Evolutionary conservation across 208 protist species (phyloP).

Genomic region (Acanthamoeba royreba): DNA sequence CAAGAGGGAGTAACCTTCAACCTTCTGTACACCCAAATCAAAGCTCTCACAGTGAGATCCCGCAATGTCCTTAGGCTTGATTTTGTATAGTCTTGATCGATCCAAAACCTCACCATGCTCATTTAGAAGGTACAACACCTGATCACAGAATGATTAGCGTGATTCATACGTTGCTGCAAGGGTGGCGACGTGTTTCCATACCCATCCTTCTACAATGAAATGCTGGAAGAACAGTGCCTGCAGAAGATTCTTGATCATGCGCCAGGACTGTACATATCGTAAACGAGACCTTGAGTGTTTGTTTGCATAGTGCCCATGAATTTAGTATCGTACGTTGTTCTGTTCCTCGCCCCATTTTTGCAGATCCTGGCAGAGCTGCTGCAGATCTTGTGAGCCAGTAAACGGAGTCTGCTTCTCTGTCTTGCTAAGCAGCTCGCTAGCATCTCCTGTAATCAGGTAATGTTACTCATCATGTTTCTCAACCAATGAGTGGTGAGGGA

Average conservation of each 20-base stretch:
- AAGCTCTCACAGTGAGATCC: neutral
- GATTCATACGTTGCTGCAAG: too few species aligned
- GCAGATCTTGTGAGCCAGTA: neutral
- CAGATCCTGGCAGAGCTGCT: neutral
- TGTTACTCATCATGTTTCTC: too few species aligned
- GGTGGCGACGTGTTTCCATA: neutral
- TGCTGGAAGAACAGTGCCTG: neutral
- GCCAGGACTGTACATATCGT: neutral
- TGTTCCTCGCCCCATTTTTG: neutral
- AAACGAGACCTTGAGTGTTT: too few species aligned
- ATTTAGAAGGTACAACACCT: neutral
- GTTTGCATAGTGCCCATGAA: too few species aligned
- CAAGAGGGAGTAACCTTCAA: neutral
- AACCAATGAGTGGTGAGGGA: too few species aligned
- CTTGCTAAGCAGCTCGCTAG: neutral
- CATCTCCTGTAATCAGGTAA: too few species aligned
- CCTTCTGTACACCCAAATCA: neutral
- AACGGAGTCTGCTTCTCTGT: neutral
- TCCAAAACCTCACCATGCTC: neutral
- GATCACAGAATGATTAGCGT: neutral
- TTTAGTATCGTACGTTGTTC: neutral
- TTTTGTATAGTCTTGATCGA: neutral
- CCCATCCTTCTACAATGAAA: neutral
- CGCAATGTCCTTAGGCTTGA: neutral
- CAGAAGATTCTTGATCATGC: neutral